Evolutionary conservation across 2,329 filamentous ascomycete species (phyloP), one percentile per base, ranked within the genome.

Genomic region (Neurospora sp.): DNA sequence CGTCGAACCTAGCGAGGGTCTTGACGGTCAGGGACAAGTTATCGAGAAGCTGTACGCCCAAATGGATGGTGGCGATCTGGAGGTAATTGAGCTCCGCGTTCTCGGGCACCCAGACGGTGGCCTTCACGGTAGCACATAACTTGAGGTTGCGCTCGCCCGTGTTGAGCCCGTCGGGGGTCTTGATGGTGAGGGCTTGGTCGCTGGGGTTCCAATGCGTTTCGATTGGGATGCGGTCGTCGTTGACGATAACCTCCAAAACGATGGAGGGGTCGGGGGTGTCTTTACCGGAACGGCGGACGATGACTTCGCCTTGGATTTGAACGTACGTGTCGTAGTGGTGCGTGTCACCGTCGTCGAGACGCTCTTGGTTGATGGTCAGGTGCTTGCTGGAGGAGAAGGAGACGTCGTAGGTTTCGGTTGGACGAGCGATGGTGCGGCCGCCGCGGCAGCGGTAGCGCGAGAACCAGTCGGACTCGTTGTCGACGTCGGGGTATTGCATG

Each of bases 91-190:
- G 76, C 9, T 78, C 73, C 3, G 79, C 78, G 17, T 78, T 74
- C 4, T 77, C 75, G 7, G 85, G 85, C 0, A 84, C 80, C 79
- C 80, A 84, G 58, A 85, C 75, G 2, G 83, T 87, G 17, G 79
- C 78, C 11, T 80, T 80, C 70, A 87, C 78, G 71, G 82, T 81
- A 23, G 87, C 78, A 73, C 86, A 87, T 1, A 84, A 83, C 62
- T 72, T 69, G 8, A 75, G 72, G 1, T 73, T 69, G 13, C 72
- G 39, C 2, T 73, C 68, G 15, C 72, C 67, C 74, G 79, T 79
- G 1, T 77, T 73, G 66, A 82, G 69, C 10, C 70, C 74, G 39
- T 74, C 74, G 0, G 84, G 84, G 2, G 82, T 80, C 11, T 72
- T 76, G 33, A 87, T 72, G 17, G 76, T 72, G 69, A 86, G 77